Evolutionary conservation across 441 rosid genomes (phyloP), one percentile per base, ranked within the genome.

Genomic region (Gossypium davidsonii): DNA sequence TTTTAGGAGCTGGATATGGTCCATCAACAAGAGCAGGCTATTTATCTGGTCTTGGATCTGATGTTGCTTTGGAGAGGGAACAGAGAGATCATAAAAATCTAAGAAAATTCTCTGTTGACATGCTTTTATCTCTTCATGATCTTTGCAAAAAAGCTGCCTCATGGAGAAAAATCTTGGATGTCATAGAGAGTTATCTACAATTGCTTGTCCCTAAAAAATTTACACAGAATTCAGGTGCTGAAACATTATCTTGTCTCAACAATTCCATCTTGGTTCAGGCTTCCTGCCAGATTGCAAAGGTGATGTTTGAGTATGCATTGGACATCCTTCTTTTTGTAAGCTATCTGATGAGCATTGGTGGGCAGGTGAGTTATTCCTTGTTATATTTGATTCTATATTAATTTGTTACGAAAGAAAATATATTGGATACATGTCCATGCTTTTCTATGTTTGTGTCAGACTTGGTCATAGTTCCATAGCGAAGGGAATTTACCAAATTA

Each of bases 261-360:
- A 73, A 83, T 71, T 80, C 87, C 74, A 80, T 89, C 73, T 72
- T 92, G 78, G 87, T 91, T 76, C 98, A 89, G 78, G 91, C 98
- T 58, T 80, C 91, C 79, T 84, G 92, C 73, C 99, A 92, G 88
- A 85, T 90, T 82, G 90, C 89, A 12, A 89, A 84, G 85, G 81
- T 77, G 69, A 96, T 93, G 97, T 89, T 93, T 82, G 97, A 93
- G 83, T 90, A 92, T 67, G 89, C 99, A 59, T 74, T 86, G 62
- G 94, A 93, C 74, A 74, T 90, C 77, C 91, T 89, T 76, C 89
- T 96, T 64, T 89, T 92, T 79, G 73, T 92, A 72, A 85, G 82
- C 85, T 96, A 96, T 88, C 88, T 96, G 83, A 83, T 87, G 73
- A 85, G 81, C 79, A 73, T 89, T 53, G 77, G 93, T 77, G 93